A percentile compares a stretch with the other conserved stretches of the same genome.
Conservation (phyloP, 176 grass and related monocot species). For the Tuctoria greenei region DNA sequence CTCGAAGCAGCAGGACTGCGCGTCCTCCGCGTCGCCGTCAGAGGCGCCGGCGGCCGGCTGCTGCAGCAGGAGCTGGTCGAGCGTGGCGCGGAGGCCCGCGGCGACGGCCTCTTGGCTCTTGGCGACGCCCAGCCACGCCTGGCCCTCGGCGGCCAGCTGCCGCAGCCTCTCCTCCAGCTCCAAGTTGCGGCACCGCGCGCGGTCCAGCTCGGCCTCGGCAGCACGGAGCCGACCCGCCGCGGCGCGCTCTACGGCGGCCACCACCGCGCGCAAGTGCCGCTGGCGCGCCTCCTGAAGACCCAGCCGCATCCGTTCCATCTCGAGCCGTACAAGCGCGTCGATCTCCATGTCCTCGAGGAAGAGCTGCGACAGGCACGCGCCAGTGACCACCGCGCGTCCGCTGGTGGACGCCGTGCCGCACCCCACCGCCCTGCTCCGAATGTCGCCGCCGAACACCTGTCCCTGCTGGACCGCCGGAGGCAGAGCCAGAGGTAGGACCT, state of each 20-base stretch:
- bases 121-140: conserved; percentile 57
- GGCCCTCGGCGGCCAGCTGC: conserved; percentile 42
- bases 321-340: conserved; percentile 39
- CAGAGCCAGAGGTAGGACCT: accelerated
- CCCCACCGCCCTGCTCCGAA: conserved; percentile 7
- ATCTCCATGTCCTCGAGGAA: conserved; percentile 46
- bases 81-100: conserved; percentile 35
- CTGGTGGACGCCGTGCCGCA: conserved; percentile 43
- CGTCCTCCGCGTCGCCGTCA: conserved; percentile 27
- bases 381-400: not conserved
- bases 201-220: conserved; percentile 43
- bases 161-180: conserved; percentile 49
- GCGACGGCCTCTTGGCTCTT: conserved; percentile 50
- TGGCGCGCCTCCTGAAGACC: conserved; percentile 38
- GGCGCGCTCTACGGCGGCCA: conserved; percentile 24
- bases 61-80: conserved; percentile 47
- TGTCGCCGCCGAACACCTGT: not conserved
- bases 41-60: not conserved
- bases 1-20: conserved; percentile 43
- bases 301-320: conserved; percentile 40
- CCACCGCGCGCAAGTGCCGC: conserved; percentile 16
- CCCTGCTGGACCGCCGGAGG: not conserved
- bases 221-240: conserved; percentile 1
- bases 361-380: conserved; percentile 25
- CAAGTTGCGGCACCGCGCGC: conserved; percentile 20